Percentiles rank a stretch among this genome's conserved stretches.
phyloP scores from a whole-genome alignment of 1,139 yeast genomes.

The Candida sanyaensis region DNA sequence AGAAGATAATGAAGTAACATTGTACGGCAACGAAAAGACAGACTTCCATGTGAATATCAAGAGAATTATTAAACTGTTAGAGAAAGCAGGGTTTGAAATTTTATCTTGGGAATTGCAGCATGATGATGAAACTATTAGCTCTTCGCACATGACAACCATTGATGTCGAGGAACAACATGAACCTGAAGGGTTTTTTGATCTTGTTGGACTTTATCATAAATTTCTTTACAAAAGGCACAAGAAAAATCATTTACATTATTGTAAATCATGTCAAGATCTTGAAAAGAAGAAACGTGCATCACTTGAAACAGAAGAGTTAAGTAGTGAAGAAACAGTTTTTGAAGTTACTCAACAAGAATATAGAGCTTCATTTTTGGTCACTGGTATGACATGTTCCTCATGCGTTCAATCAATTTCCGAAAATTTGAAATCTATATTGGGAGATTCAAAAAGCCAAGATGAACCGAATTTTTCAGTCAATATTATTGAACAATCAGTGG shows the following conservation, averaged over 20 bases:
- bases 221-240: constrained; percentile 11
- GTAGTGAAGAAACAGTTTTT: constrained; percentile 31
- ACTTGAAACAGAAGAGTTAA: constrained; percentile 8
- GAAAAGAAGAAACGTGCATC: constrained; percentile 14
- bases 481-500: constrained; percentile 43
- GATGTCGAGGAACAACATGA: constrained; percentile 6
- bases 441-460: constrained; percentile 15
- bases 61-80: constrained; percentile 23
- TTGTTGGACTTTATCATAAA: constrained; percentile 15
- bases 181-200: constrained; percentile 18
- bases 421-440: constrained; percentile 32
- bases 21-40: constrained; percentile 17
- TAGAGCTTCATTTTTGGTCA: constrained; percentile 55
- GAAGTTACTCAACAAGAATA: constrained; percentile 28
- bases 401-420: constrained; percentile 52
- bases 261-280: constrained; percentile 31
- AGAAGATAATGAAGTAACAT: constrained; percentile 21
- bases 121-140: constrained; percentile 18
- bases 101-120: constrained; percentile 33
- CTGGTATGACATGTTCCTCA: constrained; percentile 69
- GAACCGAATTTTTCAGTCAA: constrained; percentile 42
- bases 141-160: constrained; percentile 11
- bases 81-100: constrained; percentile 32
- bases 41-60: constrained; percentile 20
- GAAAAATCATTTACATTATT: constrained; percentile 30